Percentiles rank a stretch among this genome's conserved stretches.
Conservation (phyloP, 2,329 filamentous ascomycete genomes). For the Pezicula neosporulosa region DNA sequence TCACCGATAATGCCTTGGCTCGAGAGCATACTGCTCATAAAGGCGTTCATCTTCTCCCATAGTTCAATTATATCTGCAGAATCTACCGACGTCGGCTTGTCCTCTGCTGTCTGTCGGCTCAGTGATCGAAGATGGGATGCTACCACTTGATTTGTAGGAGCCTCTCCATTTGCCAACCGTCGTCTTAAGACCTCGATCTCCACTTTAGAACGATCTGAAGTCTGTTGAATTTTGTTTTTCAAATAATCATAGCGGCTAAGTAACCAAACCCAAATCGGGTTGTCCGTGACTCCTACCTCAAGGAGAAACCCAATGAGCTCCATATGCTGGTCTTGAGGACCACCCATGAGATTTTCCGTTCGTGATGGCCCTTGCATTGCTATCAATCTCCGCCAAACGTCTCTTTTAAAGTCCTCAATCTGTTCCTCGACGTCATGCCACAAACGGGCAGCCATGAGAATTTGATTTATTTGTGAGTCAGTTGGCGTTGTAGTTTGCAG, state of each 20-base stretch:
- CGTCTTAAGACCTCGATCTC: constrained; percentile 90
- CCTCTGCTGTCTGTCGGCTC: constrained; percentile 61
- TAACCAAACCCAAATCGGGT: constrained; percentile 95
- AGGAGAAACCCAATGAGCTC: constrained; percentile 84
- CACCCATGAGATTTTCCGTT: constrained; percentile 10
- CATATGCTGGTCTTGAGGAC: constrained; percentile 77
- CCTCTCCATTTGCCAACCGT: constrained; percentile 70
- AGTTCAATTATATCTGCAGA: constrained; percentile 78
- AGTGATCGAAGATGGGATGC: constrained; percentile 76
- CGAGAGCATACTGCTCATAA: constrained; percentile 72
- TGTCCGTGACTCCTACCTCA: constrained; percentile 93
- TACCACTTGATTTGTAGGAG: constrained; percentile 64
- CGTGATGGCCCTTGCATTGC: constrained; percentile 54
- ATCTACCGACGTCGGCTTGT: constrained; percentile 66
- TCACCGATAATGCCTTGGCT: constrained; percentile 81
- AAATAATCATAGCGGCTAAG: constrained; percentile 85
- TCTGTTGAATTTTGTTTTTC: constrained; percentile 76
- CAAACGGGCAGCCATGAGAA: constrained; percentile 87
- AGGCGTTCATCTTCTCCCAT: constrained; percentile 84
- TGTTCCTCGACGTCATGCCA: constrained; percentile 93
- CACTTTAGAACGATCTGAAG: constrained; percentile 81
- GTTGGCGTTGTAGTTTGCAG: constrained; percentile 56
- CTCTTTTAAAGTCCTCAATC: constrained; percentile 80
- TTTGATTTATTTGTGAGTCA: constrained; percentile 79
- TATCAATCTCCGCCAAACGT: constrained; percentile 80